These are phyloP conservation scores for Phellinidium pouzarii DNA, from an alignment of 1,284 basidiomycete genomes.

Conservation along the genomic window DNA sequence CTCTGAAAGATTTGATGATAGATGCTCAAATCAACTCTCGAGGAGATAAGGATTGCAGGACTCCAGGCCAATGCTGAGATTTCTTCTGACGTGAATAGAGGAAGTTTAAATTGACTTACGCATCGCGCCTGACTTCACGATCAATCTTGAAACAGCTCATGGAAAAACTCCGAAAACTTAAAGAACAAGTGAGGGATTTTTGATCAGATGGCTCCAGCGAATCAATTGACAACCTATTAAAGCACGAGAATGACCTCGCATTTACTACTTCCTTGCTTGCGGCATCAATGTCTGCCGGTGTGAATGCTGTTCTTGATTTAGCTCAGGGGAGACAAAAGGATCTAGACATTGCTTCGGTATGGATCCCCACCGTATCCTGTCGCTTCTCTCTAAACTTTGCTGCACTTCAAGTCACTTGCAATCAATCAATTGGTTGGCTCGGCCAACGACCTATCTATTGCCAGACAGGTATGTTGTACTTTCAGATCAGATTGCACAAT, in stretches of 20 bases:
- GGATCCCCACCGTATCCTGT: background rate
- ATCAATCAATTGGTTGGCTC: slow-evolving; percentile 1
- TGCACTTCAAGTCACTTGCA: background rate
- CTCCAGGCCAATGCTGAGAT: background rate
- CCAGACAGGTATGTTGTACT: background rate
- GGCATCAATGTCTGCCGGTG: background rate
- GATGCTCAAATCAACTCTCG: background rate
- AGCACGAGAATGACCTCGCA: background rate
- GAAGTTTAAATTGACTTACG: background rate
- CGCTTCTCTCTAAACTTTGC: background rate
- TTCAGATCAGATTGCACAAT: background rate
- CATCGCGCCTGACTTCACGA: background rate
- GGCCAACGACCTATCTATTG: background rate
- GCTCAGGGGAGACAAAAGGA: background rate
- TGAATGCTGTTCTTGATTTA: background rate
- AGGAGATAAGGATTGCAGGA: background rate
- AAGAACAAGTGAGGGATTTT: background rate
- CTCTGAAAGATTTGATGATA: background rate
- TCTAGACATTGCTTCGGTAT: background rate
- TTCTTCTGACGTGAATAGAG: background rate
- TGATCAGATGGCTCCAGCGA: background rate
- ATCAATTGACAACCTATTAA: background rate
- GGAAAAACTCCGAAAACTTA: background rate
- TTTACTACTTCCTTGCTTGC: background rate
- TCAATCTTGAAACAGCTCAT: background rate